Evolutionary conservation across 2,329 filamentous ascomycete genomes (phyloP), one percentile per base, ranked within the genome.

Genomic region (Microsporum ferrugineum): DNA sequence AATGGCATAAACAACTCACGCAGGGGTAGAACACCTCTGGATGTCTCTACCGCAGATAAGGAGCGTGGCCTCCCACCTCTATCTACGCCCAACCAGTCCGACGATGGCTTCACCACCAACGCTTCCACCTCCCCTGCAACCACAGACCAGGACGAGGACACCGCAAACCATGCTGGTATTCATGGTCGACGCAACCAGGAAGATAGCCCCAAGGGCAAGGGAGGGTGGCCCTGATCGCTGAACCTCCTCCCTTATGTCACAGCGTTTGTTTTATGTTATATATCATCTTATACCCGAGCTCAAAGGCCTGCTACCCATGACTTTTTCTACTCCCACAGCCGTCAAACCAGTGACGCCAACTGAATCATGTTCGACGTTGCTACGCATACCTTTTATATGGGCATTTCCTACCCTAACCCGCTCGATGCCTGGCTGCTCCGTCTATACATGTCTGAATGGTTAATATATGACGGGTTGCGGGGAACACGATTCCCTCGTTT

Each of bases 21-120:
- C 39, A 43, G 7, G 27, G 10, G 31, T 14, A 55, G 33, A 36
- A 38, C 51, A 34, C 51, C 51, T 3, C 51, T n/a, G 31, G 51
- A 55, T 33, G 33, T 55, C 51, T 55, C 51, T 8, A 55, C 51
- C 17, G 1, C 51, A 10, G 33, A 55, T 10, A 55, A 55, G 33
- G 31, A 36, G 14, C 31, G 31, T 10, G 51, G 51, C 6, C 14
- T 36, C 1, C 51, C 51, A 3, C 51, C 51, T 8, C 51, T 55
- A 12, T 55, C 51, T 7, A 55, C 51, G 29, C 51, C 51, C 31
- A 55, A 55, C 51, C 51, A 55, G 51, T 55, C 51, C 17, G 51
- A 55, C 31, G 51, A 55, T 36, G 51, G 51, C 51, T 55, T 55
- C 14, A 36, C 33, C 31, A 55, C 51, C 51, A 55, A 55, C 51